phyloP scores from a whole-genome alignment of 1,284 basidiomycete species.

The Cutaneotrichosporon sp. region DNA sequence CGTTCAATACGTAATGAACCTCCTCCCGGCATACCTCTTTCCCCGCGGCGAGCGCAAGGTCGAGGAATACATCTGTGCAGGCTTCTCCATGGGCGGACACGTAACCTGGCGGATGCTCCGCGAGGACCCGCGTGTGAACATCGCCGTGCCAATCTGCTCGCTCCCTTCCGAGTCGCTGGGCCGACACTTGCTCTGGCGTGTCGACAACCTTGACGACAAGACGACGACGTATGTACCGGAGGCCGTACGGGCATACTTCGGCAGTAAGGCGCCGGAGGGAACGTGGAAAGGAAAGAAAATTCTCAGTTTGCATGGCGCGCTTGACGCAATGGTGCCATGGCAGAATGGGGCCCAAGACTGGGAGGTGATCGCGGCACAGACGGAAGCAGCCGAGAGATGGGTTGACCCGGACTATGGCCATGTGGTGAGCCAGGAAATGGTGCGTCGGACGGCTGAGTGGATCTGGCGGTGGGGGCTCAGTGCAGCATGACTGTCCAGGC shows the following conservation, averaged over 20 bases:
- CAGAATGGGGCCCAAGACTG: slow-evolving; percentile 17
- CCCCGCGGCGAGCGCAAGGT: slow-evolving; percentile 62
- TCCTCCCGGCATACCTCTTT: slow-evolving; percentile 72
- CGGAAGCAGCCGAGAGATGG: slow-evolving; percentile 27
- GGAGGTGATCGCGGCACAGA: slow-evolving; percentile 50
- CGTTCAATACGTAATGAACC: slow-evolving; percentile 73
- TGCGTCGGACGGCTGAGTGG: slow-evolving; percentile 40
- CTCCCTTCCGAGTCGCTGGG: slow-evolving; percentile 8
- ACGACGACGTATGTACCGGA: background rate
- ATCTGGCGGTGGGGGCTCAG: slow-evolving; percentile 39
- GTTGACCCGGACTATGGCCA: slow-evolving; percentile 46
- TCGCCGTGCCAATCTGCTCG: slow-evolving; percentile 15
- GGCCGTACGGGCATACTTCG: background rate
- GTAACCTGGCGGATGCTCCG: slow-evolving; percentile 15
- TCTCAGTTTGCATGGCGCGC: slow-evolving; percentile 58
- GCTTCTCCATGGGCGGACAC: slow-evolving; percentile 52
- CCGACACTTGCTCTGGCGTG: slow-evolving; percentile 48
- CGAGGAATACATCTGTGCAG: slow-evolving; percentile 59
- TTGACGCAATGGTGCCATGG: slow-evolving; percentile 42
- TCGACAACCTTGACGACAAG: background rate
- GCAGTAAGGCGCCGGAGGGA: background rate
- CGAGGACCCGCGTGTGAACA: slow-evolving; percentile 28
- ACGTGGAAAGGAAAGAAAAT: slow-evolving; percentile 62
- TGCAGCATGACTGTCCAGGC: background rate
- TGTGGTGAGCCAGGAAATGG: slow-evolving; percentile 44